Evolutionary conservation across 202 grass and related monocot species (phyloP), one percentile per base, ranked within the genome.

Genomic region (Setaria viridis): DNA sequence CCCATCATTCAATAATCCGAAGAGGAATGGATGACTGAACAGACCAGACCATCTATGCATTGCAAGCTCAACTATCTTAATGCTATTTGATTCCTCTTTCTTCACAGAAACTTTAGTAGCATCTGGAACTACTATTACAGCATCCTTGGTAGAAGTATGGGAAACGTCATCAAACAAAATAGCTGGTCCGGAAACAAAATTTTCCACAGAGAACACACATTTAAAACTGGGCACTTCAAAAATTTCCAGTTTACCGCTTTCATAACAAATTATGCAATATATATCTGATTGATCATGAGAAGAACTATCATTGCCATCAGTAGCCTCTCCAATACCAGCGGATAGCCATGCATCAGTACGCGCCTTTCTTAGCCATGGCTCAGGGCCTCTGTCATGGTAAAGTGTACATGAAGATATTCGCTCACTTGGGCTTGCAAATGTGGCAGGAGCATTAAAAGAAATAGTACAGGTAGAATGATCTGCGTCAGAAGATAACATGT

Each of bases 271-370:
- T 69, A 95, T 85, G 82, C 96, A 95, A 82, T 98, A 98, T 80
- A 98, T 89, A 74, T 98, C 96, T 75, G 89, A 89, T 41, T 86
- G 87, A 54, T 98, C 87, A 78, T 89, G 80, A 79, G 82, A 91
- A 79, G 79, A 93, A 83, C 74, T 85, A 81, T 92, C 86, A 62
- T 85, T 91, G 57, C 68, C 88, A 78, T 94, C 96, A 86, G 84
- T 71, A 66, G 88, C 33, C 78, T 92, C 89, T 66, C 43, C 42
- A 82, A 92, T 78, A 66, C 91, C 85, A 86, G 85, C 91, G 87
- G 93, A 93, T 91, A 98, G 65, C 96, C 96, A 98, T 59, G 96
- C 93, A 91, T 98, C 96, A 82, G 88, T 91, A 72, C 90, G 85
- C 6, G 90, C 86, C 69, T 93, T 91, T 33, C 86, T 92, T 19